Conservation (phyloP, 805 yeast genomes). For the Myxozyma lipomycoides region DNA sequence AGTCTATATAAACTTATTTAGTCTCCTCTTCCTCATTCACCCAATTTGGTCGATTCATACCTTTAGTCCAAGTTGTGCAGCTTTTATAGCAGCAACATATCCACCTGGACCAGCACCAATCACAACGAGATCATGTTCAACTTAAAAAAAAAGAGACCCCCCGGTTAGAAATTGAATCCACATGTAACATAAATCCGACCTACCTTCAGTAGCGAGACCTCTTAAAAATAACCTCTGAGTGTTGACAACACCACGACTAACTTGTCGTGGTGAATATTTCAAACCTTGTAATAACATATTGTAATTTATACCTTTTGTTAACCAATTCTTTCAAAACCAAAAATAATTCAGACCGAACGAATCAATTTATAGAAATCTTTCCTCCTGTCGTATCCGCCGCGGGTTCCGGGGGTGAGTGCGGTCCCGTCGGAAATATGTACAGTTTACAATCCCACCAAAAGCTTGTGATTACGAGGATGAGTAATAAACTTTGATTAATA, state of each 20-base stretch:
- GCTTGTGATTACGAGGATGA: too few species aligned
- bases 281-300: too few species aligned
- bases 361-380: too few species aligned
- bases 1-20: conserved; percentile 41
- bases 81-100: conserved; percentile 97
- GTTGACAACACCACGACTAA: not conserved
- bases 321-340: too few species aligned
- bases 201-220: conserved; percentile 26
- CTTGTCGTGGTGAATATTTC: too few species aligned
- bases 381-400: too few species aligned
- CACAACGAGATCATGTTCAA: conserved; percentile 82
- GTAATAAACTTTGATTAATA: too few species aligned
- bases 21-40: not conserved
- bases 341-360: too few species aligned
- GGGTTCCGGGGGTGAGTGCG: too few species aligned
- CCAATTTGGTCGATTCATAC: conserved; percentile 1
- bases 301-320: too few species aligned
- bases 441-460: too few species aligned
- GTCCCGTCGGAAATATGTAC: too few species aligned
- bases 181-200: not conserved
- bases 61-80: conserved; percentile 90
- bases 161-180: not conserved
- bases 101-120: conserved; percentile 99
- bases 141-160: conserved; percentile 4
- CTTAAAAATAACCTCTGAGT: conserved; percentile 2